A percentile compares a stretch with the other conserved stretches of the same genome.
Evolutionary conservation across 352 stramenopile genomes (phyloP).

Genomic region (Thraustochytrium striatum): DNA sequence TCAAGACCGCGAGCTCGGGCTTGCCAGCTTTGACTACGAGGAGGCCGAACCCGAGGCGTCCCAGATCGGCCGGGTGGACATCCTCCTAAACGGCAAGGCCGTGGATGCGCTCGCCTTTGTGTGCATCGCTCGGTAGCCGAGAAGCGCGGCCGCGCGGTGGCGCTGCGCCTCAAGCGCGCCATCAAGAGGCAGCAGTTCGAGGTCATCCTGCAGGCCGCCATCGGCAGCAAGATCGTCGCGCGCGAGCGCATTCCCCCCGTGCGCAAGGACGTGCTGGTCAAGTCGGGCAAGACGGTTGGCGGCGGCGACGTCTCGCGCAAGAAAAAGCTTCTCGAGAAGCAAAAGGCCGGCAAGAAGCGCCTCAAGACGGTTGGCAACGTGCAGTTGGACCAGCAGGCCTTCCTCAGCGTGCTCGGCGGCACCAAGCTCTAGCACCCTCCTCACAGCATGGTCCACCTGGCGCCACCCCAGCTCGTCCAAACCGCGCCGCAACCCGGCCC

Average conservation of each 20-base stretch:
- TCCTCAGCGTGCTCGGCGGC: not conserved
- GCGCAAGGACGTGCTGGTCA: slow-evolving; percentile 89
- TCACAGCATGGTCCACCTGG: no score
- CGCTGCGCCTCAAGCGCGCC: slow-evolving; percentile 75
- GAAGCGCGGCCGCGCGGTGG: slow-evolving; percentile 74
- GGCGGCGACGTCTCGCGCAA: slow-evolving; percentile 94
- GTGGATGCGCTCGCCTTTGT: slow-evolving; percentile 96
- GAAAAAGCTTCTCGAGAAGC: slow-evolving; percentile 98
- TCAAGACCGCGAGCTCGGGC: slow-evolving; percentile 92
- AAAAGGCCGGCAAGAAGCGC: slow-evolving; percentile 96
- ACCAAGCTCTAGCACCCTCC: no score
- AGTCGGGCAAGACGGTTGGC: slow-evolving; percentile 84
- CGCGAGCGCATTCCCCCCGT: slow-evolving; percentile 92
- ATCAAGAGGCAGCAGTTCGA: slow-evolving; percentile 98
- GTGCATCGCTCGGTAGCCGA: slow-evolving; percentile 80
- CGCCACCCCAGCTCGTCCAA: no score
- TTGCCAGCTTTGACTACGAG: slow-evolving; percentile 89
- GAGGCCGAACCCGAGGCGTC: slow-evolving; percentile 80
- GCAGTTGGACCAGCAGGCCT: slow-evolving; percentile 16
- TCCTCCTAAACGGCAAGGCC: slow-evolving; percentile 58
- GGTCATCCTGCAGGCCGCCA: slow-evolving; percentile 95
- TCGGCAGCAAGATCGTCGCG: slow-evolving; percentile 91
- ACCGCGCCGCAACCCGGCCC: no score
- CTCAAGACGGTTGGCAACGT: slow-evolving; percentile 42
- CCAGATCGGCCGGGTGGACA: slow-evolving; percentile 73